phyloP scores from a whole-genome alignment of 176 grass and related monocot species.

The Oryza australiensis region DNA sequence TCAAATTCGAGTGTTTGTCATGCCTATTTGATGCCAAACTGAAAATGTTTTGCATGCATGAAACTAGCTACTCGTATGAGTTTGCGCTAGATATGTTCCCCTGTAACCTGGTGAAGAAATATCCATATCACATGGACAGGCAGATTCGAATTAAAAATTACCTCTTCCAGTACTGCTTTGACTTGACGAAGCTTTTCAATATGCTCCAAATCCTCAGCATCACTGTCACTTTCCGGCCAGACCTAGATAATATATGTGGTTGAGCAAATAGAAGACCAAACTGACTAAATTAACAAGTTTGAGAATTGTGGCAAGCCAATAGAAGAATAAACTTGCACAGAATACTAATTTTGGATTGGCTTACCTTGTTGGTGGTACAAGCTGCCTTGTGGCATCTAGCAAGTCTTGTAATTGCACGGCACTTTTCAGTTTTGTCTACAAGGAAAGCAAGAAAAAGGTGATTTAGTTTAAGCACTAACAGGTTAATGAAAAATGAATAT shows the following conservation, averaged over 20 bases:
- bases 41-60: not conserved
- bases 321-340: not conserved
- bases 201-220: conserved; percentile 91
- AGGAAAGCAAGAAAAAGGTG: conserved; percentile 30
- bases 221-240: conserved; percentile 97
- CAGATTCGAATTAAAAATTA: conserved; percentile 32
- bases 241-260: conserved; percentile 46
- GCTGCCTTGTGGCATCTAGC: conserved; percentile 93
- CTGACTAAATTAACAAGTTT: not conserved
- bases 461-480: conserved; percentile 15
- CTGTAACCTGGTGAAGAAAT: not conserved
- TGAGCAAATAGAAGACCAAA: conserved; percentile 13
- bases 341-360: conserved; percentile 34
- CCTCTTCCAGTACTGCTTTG: conserved; percentile 99
- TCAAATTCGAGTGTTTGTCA: not conserved
- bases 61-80: not conserved
- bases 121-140: conserved; percentile 15
- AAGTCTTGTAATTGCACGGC: conserved; percentile 97
- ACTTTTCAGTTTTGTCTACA: conserved; percentile 98
- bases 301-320: not conserved
- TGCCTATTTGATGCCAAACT: conserved; percentile 21
- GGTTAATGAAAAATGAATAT: conserved; percentile 21
- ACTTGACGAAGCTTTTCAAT: conserved; percentile 99
- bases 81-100: not conserved
- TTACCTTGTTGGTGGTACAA: conserved; percentile 92